These are phyloP conservation scores for Penicillium sp. DNA, from an alignment of 2,329 filamentous ascomycete genomes.

Conservation along the genomic window DNA sequence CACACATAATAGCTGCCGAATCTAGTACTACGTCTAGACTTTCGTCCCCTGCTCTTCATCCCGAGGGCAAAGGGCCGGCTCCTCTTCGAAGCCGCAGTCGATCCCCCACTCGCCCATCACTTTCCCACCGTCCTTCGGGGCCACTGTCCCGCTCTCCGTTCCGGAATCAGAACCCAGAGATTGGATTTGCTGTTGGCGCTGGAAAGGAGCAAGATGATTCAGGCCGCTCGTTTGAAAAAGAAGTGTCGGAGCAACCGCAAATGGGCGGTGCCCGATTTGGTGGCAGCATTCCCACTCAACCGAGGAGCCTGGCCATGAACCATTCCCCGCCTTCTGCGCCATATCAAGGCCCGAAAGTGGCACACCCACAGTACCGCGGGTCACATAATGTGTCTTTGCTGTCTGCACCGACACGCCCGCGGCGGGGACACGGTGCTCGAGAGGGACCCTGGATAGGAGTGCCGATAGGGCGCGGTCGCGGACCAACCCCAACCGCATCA, in stretches of 20 bases:
- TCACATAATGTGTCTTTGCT: slow-evolving; percentile 40
- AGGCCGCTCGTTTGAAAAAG: slow-evolving; percentile 1
- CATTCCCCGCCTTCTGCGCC: slow-evolving; percentile 39
- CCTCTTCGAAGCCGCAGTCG: slow-evolving; percentile 33
- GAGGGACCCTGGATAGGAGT: slow-evolving; percentile 33
- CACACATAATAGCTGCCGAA: slow-evolving; percentile 52
- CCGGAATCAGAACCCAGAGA: slow-evolving; percentile 14
- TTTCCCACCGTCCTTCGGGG: slow-evolving; percentile 23
- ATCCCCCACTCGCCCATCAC: slow-evolving; percentile 26
- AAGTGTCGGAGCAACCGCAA: slow-evolving; percentile 20
- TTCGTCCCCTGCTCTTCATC: slow-evolving; percentile 60
- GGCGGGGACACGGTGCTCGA: slow-evolving; percentile 38
- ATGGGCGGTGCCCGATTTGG: slow-evolving; percentile 13
- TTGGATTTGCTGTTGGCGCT: not conserved
- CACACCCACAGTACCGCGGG: slow-evolving; percentile 38
- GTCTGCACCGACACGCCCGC: slow-evolving; percentile 49
- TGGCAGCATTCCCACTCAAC: slow-evolving; percentile 31
- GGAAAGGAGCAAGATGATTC: not conserved
- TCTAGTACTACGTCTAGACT: slow-evolving; percentile 59
- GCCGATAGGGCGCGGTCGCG: slow-evolving; percentile 33
- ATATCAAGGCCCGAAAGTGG: slow-evolving; percentile 35
- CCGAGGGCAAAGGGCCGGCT: slow-evolving; percentile 50
- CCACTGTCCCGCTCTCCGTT: slow-evolving; percentile 16
- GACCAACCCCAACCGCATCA: slow-evolving; percentile 27
- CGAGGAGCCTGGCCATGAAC: slow-evolving; percentile 28